Evolutionary conservation across 495 filamentous ascomycete species (phyloP).

Genomic region (Evernia prunastri): DNA sequence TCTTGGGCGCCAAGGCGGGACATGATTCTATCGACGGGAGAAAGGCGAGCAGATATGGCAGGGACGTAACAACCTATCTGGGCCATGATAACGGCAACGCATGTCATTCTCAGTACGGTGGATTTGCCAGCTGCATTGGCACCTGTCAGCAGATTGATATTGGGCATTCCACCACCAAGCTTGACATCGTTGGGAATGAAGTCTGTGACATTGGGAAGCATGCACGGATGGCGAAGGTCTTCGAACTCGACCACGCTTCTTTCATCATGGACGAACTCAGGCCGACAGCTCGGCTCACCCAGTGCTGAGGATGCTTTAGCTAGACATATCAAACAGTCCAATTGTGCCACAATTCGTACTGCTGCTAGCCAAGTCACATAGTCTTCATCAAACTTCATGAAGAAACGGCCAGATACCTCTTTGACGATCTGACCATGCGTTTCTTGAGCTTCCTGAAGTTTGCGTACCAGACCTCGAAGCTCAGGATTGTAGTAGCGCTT

Average conservation of each 20-base stretch:
- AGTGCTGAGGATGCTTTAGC: conserved; percentile 79
- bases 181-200: conserved; percentile 96
- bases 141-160: conserved; percentile 88
- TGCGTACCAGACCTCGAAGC: conserved; percentile 69
- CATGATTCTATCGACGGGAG: conserved; percentile 96
- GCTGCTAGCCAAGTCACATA: conserved; percentile 84
- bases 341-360: conserved; percentile 78
- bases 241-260: conserved; percentile 83
- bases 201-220: conserved; percentile 77
- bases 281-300: conserved; percentile 83
- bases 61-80: conserved; percentile 95
- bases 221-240: conserved; percentile 91
- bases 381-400: conserved; percentile 76
- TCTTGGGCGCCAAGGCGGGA: conserved; percentile 96
- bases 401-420: conserved; percentile 78
- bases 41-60: conserved; percentile 73
- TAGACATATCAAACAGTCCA: conserved; percentile 91
- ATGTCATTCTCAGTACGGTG: conserved; percentile 96
- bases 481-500: conserved; percentile 94
- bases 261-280: conserved; percentile 74
- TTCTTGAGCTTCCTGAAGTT: conserved; percentile 89
- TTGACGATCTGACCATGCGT: conserved; percentile 89
- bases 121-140: conserved; percentile 98
- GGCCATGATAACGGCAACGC: conserved; percentile 96
- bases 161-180: conserved; percentile 70